phyloP scores from a whole-genome alignment of 192 early-diverging fungal species.

The Chytriomyces sp. region DNA sequence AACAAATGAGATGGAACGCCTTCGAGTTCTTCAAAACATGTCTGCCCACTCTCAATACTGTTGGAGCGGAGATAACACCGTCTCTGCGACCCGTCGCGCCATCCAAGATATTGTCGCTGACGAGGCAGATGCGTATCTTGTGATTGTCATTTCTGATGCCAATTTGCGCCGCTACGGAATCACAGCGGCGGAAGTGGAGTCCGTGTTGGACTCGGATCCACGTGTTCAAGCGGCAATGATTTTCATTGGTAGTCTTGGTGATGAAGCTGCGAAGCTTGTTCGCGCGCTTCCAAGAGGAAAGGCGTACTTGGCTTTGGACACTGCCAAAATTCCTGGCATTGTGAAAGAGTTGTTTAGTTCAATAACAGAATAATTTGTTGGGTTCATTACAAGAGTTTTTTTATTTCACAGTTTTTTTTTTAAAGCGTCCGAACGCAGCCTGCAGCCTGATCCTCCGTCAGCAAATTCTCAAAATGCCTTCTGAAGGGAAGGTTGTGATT shows the following conservation, averaged over 20 bases:
- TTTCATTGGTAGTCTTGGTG: conserved; percentile 74
- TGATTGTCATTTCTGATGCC: conserved; percentile 76
- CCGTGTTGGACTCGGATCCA: conserved; percentile 71
- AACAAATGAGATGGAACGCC: conserved; percentile 73
- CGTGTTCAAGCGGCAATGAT: conserved; percentile 71
- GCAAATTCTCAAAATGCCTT: neutral
- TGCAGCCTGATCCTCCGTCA: neutral
- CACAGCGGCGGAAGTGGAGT: conserved; percentile 63
- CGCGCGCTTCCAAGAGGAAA: conserved; percentile 36
- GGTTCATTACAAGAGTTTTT: too few relatives aligned
- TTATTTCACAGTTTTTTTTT: too few relatives aligned
- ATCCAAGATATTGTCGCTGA: conserved; percentile 73
- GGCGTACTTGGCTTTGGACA: conserved; percentile 46
- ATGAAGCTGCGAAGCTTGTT: conserved; percentile 64
- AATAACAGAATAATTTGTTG: neutral
- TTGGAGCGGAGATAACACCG: conserved; percentile 75
- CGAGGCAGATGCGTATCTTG: conserved; percentile 77
- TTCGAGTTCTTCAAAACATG: conserved; percentile 72
- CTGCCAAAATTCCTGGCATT: conserved; percentile 45
- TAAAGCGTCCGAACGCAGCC: too few relatives aligned
- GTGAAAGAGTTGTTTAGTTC: conserved; percentile 40
- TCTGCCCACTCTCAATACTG: conserved; percentile 78
- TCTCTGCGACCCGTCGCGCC: conserved; percentile 65
- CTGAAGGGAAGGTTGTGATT: neutral
- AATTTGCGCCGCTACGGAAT: conserved; percentile 78